Percentiles rank a stretch among this genome's conserved stretches.
These are phyloP conservation scores for Fraxinus sp. DNA, from an alignment of 305 asterid genomes.

Conservation along the genomic window DNA sequence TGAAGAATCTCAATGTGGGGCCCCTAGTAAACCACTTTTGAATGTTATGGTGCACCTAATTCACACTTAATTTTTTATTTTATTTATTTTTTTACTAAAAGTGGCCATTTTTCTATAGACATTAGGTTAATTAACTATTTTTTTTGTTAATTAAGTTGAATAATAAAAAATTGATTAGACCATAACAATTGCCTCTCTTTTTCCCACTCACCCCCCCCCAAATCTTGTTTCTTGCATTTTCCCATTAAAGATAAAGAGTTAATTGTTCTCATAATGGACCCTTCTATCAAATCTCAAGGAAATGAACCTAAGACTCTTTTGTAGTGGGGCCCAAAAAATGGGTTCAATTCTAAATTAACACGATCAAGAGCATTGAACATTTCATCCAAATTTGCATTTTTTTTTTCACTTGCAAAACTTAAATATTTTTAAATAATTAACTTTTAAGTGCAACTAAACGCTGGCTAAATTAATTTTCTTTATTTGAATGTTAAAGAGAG, in stretches of 20 bases:
- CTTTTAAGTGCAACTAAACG: neutral
- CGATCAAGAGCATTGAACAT: neutral
- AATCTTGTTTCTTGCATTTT: neutral
- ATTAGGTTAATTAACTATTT: neutral
- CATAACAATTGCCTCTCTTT: constrained; percentile 24
- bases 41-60: constrained; percentile 41
- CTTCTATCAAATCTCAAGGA: neutral
- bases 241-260: neutral
- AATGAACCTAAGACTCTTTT: neutral
- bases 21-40: constrained; percentile 21
- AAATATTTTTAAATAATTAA: neutral
- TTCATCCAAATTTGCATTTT: neutral
- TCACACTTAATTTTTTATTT: constrained; percentile 11
- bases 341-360: constrained; percentile 18
- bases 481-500: neutral
- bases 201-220: neutral
- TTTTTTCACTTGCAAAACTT: neutral
- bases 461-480: neutral
- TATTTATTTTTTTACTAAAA: neutral
- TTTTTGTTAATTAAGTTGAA: neutral
- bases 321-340: constrained; percentile 27
- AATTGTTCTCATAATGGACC: neutral
- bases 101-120: neutral
- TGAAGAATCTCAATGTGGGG: constrained; percentile 22
- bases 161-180: constrained; percentile 17